A percentile compares a stretch with the other conserved stretches of the same genome.
These are phyloP conservation scores for Heliamphora pulchella DNA, from an alignment of 179 eudicot species.

Conservation along the genomic window DNA sequence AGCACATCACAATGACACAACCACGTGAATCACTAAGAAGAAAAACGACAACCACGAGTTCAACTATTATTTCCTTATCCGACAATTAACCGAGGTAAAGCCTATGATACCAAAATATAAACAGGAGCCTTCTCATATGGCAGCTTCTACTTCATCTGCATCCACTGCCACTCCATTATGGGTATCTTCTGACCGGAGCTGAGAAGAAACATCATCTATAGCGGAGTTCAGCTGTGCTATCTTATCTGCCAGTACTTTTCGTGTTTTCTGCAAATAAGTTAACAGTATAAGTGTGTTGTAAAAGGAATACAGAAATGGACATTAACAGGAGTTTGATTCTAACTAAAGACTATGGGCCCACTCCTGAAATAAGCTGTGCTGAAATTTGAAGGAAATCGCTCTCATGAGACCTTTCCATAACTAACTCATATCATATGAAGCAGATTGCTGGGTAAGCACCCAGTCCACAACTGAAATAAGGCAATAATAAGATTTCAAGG, in stretches of 20 bases:
- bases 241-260: slow-evolving; percentile 62
- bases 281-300: background rate
- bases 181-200: slow-evolving; percentile 49
- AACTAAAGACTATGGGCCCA: too few species aligned
- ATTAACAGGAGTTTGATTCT: background rate
- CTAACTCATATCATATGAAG: too few species aligned
- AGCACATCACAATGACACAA: background rate
- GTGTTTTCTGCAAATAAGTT: slow-evolving; percentile 48
- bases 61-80: background rate
- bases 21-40: too few species aligned
- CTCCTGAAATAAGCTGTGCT: too few species aligned
- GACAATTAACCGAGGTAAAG: background rate
- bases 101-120: background rate
- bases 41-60: too few species aligned
- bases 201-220: slow-evolving; percentile 60
- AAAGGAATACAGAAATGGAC: background rate
- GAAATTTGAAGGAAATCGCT: too few species aligned
- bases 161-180: slow-evolving; percentile 41
- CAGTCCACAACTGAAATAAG: too few species aligned
- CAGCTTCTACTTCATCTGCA: slow-evolving; percentile 45
- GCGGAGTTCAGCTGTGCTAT: slow-evolving; percentile 78
- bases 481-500: too few species aligned
- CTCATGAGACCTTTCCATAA: too few species aligned
- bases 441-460: too few species aligned
- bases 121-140: slow-evolving; percentile 21